These are phyloP conservation scores for Pogostemon cablin DNA, from an alignment of 257 asterid genomes.

Conservation along the genomic window DNA sequence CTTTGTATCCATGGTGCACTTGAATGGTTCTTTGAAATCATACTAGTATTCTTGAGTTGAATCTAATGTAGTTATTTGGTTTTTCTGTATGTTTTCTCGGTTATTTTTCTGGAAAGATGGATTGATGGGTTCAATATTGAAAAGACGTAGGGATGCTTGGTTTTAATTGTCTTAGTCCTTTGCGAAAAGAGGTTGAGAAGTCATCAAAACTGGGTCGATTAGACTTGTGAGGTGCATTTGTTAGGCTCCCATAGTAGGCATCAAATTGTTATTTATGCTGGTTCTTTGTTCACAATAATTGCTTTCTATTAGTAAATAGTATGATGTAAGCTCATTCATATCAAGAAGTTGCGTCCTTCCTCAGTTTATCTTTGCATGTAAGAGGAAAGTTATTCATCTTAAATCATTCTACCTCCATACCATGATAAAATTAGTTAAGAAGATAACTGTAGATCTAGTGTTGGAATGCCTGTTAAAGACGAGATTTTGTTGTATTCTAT, in stretches of 20 bases:
- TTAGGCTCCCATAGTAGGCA: background rate
- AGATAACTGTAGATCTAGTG: constrained; percentile 2
- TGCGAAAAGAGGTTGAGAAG: background rate
- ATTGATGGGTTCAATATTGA: background rate
- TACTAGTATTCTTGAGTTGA: background rate
- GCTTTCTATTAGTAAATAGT: background rate
- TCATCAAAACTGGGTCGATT: background rate
- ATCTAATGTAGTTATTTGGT: too few relatives aligned
- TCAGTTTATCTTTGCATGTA: too few relatives aligned
- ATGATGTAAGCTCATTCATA: background rate
- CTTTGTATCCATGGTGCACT: constrained; percentile 12
- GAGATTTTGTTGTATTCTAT: background rate
- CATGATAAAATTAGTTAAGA: background rate
- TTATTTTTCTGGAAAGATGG: background rate
- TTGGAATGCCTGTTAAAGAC: too few relatives aligned
- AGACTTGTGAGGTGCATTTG: constrained; percentile 14
- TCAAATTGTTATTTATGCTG: background rate
- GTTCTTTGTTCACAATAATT: background rate
- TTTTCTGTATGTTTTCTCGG: background rate
- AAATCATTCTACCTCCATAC: background rate
- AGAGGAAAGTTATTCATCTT: too few relatives aligned
- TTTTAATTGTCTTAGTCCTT: background rate
- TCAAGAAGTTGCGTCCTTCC: background rate
- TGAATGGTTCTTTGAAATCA: constrained; percentile 16
- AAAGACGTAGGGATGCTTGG: constrained; percentile 14